phyloP scores from a whole-genome alignment of 1,139 yeast genomes.

The Saccharomycopsis hybrid region DNA sequence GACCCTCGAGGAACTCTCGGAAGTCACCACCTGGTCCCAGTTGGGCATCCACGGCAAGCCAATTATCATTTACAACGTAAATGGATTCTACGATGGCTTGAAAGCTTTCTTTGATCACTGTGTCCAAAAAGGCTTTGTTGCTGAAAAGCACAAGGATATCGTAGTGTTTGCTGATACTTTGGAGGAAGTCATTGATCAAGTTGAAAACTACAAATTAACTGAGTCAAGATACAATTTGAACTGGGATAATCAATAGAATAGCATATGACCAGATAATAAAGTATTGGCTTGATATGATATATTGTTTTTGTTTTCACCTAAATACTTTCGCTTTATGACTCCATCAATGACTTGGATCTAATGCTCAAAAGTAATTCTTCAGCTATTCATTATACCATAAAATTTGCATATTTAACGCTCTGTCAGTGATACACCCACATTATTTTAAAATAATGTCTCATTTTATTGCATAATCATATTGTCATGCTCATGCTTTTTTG shows the following conservation, averaged over 20 bases:
- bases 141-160: slow-evolving; percentile 59
- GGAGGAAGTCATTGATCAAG: slow-evolving; percentile 56
- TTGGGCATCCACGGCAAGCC: slow-evolving; percentile 81
- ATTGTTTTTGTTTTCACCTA: neutral
- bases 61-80: slow-evolving; percentile 65
- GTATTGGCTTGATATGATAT: neutral
- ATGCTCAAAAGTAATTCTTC: too few species aligned
- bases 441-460: too few species aligned
- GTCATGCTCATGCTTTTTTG: too few species aligned
- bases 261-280: neutral
- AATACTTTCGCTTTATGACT: too few species aligned
- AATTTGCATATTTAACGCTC: too few species aligned
- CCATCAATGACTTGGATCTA: too few species aligned
- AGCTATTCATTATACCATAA: too few species aligned
- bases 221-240: slow-evolving; percentile 68
- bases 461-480: too few species aligned
- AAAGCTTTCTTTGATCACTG: slow-evolving; percentile 52
- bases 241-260: slow-evolving; percentile 45
- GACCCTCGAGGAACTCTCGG: slow-evolving; percentile 84
- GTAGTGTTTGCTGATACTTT: slow-evolving; percentile 62
- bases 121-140: slow-evolving; percentile 60
- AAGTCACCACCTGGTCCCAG: slow-evolving; percentile 87
- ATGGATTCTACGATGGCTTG: slow-evolving; percentile 75
- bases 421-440: too few species aligned
- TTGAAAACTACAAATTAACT: slow-evolving; percentile 60